Evolutionary conservation across 192 early-diverging fungal species (phyloP).

Genomic region (Lunasporangiospora selenospora): DNA sequence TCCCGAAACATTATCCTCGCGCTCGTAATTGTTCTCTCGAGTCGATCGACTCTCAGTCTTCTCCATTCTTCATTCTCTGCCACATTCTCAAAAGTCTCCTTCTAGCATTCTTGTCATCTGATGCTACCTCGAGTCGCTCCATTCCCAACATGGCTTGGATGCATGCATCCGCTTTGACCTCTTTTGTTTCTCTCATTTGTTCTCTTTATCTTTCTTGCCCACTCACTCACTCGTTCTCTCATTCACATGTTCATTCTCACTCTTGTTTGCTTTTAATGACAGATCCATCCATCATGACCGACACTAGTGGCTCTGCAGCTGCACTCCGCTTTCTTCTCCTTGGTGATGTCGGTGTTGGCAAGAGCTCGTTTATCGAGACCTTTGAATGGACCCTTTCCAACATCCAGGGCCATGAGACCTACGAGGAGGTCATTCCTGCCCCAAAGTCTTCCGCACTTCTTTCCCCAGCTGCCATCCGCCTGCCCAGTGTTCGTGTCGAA

Average conservation of each 20-base stretch:
- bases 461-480: not conserved
- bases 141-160: constrained; percentile 1
- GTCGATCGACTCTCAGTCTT: no score
- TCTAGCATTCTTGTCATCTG: no score
- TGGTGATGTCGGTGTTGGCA: constrained; percentile 43
- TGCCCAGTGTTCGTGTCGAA: constrained; percentile 6
- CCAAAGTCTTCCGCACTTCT: not conserved
- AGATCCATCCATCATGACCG: not conserved
- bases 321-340: constrained; percentile 35
- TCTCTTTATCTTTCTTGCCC: not conserved
- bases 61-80: no score
- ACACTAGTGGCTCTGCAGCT: not conserved
- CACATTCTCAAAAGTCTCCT: no score
- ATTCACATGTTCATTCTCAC: not conserved
- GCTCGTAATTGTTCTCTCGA: no score
- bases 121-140: not conserved
- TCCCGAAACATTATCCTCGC: no score
- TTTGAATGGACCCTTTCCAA: constrained; percentile 28
- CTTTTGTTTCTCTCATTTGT: not conserved
- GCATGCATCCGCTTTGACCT: not conserved
- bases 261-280: not conserved
- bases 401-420: constrained; percentile 10
- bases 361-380: constrained; percentile 27
- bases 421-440: constrained; percentile 11
- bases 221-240: no score